phyloP scores from a whole-genome alignment of 2,329 filamentous ascomycete species.

The Colletotrichum sidae region DNA sequence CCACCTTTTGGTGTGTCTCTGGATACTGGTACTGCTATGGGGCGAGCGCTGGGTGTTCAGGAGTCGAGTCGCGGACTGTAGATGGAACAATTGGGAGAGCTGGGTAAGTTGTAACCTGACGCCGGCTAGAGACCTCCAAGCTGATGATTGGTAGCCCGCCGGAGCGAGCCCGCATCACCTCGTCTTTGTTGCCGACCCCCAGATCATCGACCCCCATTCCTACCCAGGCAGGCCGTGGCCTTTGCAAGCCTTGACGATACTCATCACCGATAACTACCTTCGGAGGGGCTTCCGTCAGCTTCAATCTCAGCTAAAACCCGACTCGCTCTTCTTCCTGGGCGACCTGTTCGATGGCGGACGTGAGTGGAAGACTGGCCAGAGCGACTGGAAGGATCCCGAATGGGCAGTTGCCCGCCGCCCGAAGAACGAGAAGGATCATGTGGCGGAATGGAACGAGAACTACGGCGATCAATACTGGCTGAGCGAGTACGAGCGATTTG shows the following conservation, averaged over 20 bases:
- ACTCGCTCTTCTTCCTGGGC: slow-evolving; percentile 90
- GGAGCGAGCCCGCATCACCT: slow-evolving; percentile 85
- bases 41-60: slow-evolving; percentile 86
- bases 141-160: slow-evolving; percentile 68
- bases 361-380: slow-evolving; percentile 85
- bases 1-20: slow-evolving; percentile 76
- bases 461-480: slow-evolving; percentile 90
- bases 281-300: slow-evolving; percentile 84
- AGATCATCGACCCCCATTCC: slow-evolving; percentile 94
- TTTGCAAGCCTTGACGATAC: slow-evolving; percentile 63
- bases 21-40: slow-evolving; percentile 84
- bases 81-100: slow-evolving; percentile 90
- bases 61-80: slow-evolving; percentile 76
- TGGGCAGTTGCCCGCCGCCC: slow-evolving; percentile 67
- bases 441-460: slow-evolving; percentile 76
- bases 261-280: slow-evolving; percentile 89
- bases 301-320: slow-evolving; percentile 80
- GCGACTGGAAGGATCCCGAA: slow-evolving; percentile 68
- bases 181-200: slow-evolving; percentile 88
- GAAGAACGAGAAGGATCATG: slow-evolving; percentile 61
- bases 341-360: slow-evolving; percentile 96
- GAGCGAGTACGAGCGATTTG: slow-evolving; percentile 86
- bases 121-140: not conserved
- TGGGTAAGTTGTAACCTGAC: slow-evolving; percentile 74
- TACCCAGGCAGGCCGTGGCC: slow-evolving; percentile 83